Evolutionary conservation across 1,284 basidiomycete genomes (phyloP), one percentile per base, ranked within the genome.

Genomic region (Malassezia obtusa): DNA sequence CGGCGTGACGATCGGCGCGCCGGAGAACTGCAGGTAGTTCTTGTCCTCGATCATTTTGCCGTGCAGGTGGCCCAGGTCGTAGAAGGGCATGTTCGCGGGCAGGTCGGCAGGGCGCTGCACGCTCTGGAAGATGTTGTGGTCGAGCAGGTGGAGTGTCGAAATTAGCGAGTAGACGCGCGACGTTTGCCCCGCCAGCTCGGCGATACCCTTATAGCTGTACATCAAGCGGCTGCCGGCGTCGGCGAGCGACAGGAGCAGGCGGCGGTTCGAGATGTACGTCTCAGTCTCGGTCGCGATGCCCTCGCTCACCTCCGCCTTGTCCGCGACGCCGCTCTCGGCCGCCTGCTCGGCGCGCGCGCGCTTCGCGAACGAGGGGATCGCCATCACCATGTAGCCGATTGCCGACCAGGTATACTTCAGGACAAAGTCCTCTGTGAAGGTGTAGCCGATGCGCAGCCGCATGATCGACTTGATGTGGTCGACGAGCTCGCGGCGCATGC

Each of bases 221-320:
- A 89, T 89, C 37, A 94, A 77, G 32, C 89, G 80, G 2, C 90
- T 89, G 19, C 91, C 92, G 0, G 91, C 92, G 67, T 98, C 91
- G 3, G 91, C 90, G 5, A 95, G 81, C 0, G 90, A 90, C 31
- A 96, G 79, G 2, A 96, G 79, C 4, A 96, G 80, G 19, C 91
- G 82, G 28, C 67, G 60, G 59, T 91, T 94, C 21, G 90, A 92
- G 52, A 96, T 89, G 75, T 96, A 96, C 36, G 58, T 81, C 65
- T 85, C 83, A 0, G 84, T 84, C 38, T 83, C 77, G 38, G 74
- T 71, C 0, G 83, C 83, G 9, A 83, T 77, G 26, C 58, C 62
- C 47, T 58, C 32, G 28, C 22, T 45, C 15, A 62, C 54, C 89
- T 68, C 91, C 87, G 47, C 52, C 49, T 25, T 52, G 26, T 50